Conservation (phyloP, 768 basidiomycete species). For the Crepidotus variabilis region DNA sequence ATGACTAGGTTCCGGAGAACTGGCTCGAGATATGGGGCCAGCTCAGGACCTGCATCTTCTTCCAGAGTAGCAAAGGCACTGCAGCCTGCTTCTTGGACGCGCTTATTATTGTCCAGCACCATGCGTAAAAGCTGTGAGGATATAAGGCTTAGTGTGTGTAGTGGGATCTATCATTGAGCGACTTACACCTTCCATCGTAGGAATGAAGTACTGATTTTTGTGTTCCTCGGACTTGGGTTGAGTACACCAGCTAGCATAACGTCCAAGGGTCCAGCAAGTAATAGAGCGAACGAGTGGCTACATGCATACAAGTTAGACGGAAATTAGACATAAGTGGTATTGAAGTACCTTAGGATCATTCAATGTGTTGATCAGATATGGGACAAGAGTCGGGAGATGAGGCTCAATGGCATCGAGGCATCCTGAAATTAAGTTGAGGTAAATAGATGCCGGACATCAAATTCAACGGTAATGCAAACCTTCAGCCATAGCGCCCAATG, state of each 20-base stretch:
- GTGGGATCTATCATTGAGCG: not conserved
- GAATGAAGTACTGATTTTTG: conserved; percentile 87
- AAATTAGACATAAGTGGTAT: conserved; percentile 4
- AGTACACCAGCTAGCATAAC: conserved; percentile 98
- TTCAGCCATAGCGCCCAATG: conserved; percentile 97
- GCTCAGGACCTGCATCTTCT: conserved; percentile 89
- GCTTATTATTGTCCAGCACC: conserved; percentile 98
- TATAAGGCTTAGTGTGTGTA: conserved; percentile 1
- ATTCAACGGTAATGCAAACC: conserved; percentile 44
- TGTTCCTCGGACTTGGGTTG: conserved; percentile 81
- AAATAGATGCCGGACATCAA: not conserved
- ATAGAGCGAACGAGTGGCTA: conserved; percentile 97
- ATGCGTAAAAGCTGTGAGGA: conserved; percentile 80
- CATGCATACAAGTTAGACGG: conserved; percentile 10
- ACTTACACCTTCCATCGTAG: conserved; percentile 94
- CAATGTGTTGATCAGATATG: conserved; percentile 87
- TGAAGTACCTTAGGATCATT: conserved; percentile 82
- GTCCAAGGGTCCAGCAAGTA: conserved; percentile 98
- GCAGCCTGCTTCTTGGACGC: conserved; percentile 98
- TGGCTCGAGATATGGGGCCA: conserved; percentile 92
- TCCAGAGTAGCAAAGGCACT: conserved; percentile 98
- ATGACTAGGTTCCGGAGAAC: conserved; percentile 92
- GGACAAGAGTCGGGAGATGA: conserved; percentile 89
- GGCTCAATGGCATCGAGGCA: conserved; percentile 96
- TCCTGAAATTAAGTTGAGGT: conserved; percentile 42